Evolutionary conservation across 2,329 filamentous ascomycete species (phyloP).

Genomic region (Cladobotryum mycophilum): DNA sequence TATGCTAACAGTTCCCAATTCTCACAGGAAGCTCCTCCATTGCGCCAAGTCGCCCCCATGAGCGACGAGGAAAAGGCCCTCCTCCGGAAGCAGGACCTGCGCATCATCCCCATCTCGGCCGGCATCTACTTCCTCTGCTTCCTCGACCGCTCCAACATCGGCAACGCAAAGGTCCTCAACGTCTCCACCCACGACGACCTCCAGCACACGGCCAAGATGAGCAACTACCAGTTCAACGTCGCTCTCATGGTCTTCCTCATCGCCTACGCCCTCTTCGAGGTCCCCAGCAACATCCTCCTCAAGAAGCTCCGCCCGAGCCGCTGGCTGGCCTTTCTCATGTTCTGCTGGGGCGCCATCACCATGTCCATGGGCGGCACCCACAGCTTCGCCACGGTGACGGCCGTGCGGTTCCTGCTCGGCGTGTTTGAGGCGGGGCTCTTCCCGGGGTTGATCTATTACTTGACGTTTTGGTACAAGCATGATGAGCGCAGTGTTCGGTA

Average conservation of each 20-base stretch:
- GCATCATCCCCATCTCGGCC: constrained; percentile 58
- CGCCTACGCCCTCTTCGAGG: constrained; percentile 55
- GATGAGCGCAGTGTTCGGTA: constrained; percentile 59
- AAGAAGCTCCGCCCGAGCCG: constrained; percentile 57
- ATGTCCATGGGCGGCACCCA: constrained; percentile 59
- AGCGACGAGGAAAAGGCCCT: constrained; percentile 33
- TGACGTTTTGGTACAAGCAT: constrained; percentile 70
- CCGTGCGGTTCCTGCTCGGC: constrained; percentile 61
- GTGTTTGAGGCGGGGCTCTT: constrained; percentile 66
- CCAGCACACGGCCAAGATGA: constrained; percentile 55
- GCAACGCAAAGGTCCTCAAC: constrained; percentile 63
- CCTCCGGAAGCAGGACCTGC: constrained; percentile 53
- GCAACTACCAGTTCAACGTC: constrained; percentile 52
- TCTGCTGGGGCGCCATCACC: constrained; percentile 61
- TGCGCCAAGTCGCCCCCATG: constrained; percentile 15
- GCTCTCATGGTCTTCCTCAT: constrained; percentile 56
- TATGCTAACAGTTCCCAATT: neutral
- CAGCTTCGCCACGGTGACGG: constrained; percentile 57
- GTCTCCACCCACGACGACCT: constrained; percentile 54
- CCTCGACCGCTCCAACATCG: constrained; percentile 63
- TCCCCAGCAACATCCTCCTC: constrained; percentile 60
- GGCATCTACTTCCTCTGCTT: constrained; percentile 62
- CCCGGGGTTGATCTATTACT: constrained; percentile 51
- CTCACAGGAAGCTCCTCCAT: constrained; percentile 2
- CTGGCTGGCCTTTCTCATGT: constrained; percentile 61